Conservation (phyloP, 805 yeast species). For the Saturnispora besseyi region DNA sequence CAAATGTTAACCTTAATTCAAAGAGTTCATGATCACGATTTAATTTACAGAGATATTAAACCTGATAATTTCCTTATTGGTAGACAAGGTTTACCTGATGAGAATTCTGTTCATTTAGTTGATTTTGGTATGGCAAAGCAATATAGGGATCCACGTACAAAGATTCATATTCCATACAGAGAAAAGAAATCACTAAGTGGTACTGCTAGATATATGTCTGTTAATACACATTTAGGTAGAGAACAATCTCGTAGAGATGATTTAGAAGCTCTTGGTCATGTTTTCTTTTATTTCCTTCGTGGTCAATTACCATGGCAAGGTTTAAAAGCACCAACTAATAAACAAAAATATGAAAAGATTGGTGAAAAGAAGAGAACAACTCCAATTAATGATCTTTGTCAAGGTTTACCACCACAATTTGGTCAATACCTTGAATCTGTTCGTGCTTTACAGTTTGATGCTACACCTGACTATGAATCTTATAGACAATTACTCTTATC, state of each 20-base stretch:
- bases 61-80: conserved; percentile 97
- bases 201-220: conserved; percentile 97
- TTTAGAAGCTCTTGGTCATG: conserved; percentile 93
- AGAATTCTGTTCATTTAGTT: conserved; percentile 78
- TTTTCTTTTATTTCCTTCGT: conserved; percentile 85
- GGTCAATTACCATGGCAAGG: conserved; percentile 99
- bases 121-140: conserved; percentile 99
- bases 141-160: conserved; percentile 92
- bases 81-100: conserved; percentile 73
- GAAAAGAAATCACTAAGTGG: conserved; percentile 95
- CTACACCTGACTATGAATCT: conserved; percentile 88
- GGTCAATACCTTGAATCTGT: conserved; percentile 87
- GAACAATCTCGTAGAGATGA: conserved; percentile 97
- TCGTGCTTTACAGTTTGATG: conserved; percentile 84
- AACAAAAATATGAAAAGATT: conserved; percentile 94
- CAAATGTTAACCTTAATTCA: conserved; percentile 89
- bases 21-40: conserved; percentile 78
- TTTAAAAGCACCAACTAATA: conserved; percentile 93
- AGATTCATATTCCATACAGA: conserved; percentile 91
- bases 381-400: conserved; percentile 74
- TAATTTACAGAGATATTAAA: conserved; percentile 93
- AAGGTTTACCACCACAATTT: conserved; percentile 85
- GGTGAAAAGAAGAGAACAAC: conserved; percentile 94
- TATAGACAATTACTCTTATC: conserved; percentile 69
- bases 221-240: conserved; percentile 93